These are phyloP conservation scores for Solanum virginianum DNA, from an alignment of 257 asterid genomes.

Conservation along the genomic window DNA sequence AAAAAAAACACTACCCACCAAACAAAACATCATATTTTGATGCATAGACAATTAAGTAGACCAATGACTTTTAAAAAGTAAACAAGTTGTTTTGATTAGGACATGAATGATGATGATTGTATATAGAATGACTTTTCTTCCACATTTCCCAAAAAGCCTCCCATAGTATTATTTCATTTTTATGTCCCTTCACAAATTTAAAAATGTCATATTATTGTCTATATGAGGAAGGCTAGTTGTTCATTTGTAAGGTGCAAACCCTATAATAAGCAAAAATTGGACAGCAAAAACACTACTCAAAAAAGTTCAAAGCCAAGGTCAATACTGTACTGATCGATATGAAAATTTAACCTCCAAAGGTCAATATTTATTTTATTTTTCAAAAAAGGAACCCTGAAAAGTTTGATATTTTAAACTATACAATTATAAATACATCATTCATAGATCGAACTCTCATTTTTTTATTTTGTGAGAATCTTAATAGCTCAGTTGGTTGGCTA, in stretches of 20 bases:
- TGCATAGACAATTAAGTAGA: not conserved
- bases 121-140: not conserved
- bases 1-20: not conserved
- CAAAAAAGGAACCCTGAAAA: no score
- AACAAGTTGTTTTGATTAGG: not conserved
- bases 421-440: no score
- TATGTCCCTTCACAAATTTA: not conserved
- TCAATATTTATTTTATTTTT: no score
- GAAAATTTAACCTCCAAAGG: no score
- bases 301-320: no score
- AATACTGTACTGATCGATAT: no score
- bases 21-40: not conserved
- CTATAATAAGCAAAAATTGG: not conserved
- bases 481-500: no score
- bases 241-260: not conserved
- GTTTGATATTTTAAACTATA: no score
- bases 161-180: not conserved
- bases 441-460: no score
- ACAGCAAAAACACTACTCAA: not conserved
- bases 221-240: not conserved
- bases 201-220: not conserved
- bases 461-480: no score
- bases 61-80: not conserved
- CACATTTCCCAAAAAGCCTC: not conserved
- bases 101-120: not conserved